Evolutionary conservation across 164 flowering plant species (phyloP).

Genomic region (Paratinospora sagittata): DNA sequence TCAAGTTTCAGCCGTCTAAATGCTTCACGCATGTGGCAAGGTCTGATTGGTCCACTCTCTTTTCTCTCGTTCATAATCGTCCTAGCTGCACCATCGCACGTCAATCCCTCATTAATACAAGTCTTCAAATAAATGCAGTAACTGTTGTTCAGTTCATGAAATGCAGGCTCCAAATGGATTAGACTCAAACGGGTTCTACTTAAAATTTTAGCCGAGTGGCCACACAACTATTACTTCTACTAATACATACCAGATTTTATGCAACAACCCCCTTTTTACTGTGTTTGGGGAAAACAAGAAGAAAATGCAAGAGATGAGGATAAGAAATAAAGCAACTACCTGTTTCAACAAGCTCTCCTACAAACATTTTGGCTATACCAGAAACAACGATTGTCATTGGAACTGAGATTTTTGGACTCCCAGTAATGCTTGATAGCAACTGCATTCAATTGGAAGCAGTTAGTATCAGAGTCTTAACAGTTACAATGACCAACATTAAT

Average conservation of each 20-base stretch:
- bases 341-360: slow-evolving; percentile 92
- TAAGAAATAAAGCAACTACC: slow-evolving; percentile 35
- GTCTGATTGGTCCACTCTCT: slow-evolving; percentile 90
- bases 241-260: too few species aligned
- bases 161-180: too few species aligned
- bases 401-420: slow-evolving; percentile 73
- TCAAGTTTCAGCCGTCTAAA: slow-evolving; percentile 87
- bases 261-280: too few species aligned
- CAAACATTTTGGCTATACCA: slow-evolving; percentile 95
- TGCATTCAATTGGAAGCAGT: slow-evolving; percentile 31
- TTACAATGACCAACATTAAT: neutral
- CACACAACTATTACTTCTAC: too few species aligned
- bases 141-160: too few species aligned
- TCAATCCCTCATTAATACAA: neutral
- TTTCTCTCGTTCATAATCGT: slow-evolving; percentile 80
- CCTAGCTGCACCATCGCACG: slow-evolving; percentile 70
- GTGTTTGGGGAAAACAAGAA: neutral
- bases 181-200: too few species aligned
- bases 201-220: too few species aligned
- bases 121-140: neutral
- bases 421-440: slow-evolving; percentile 76
- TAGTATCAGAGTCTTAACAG: neutral
- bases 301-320: neutral
- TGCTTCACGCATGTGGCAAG: slow-evolving; percentile 92
- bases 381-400: slow-evolving; percentile 93